phyloP scores from a whole-genome alignment of 768 basidiomycete genomes.

The Kwoniella sp. region DNA sequence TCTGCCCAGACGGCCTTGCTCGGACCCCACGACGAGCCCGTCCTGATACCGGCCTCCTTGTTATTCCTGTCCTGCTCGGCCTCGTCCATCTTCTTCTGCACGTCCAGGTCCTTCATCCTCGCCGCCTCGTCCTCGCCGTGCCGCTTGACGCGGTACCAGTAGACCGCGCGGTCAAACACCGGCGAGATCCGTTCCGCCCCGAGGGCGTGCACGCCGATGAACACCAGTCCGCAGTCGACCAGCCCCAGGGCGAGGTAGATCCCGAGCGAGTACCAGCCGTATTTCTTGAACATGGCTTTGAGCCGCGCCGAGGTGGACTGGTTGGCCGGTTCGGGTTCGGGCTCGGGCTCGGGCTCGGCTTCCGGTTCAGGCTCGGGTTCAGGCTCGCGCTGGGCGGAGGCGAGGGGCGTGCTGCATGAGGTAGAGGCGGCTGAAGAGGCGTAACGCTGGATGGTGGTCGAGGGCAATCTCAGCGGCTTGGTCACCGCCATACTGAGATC shows the following conservation, averaged over 20 bases:
- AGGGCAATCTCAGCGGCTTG: no score
- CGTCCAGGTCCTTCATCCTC: conserved; percentile 18
- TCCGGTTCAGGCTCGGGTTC: no score
- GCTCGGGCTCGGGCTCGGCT: no score
- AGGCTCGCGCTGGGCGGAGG: no score
- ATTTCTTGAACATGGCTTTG: conserved; percentile 68
- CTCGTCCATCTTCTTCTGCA: conserved; percentile 22
- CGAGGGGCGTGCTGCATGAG: no score
- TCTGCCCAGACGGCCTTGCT: conserved; percentile 85
- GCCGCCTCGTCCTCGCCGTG: conserved; percentile 31
- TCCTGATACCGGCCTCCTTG: conserved; percentile 6
- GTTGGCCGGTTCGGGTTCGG: neutral
- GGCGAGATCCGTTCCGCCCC: conserved; percentile 85
- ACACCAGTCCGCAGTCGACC: conserved; percentile 79
- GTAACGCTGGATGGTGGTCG: no score
- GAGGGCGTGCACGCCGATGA: conserved; percentile 74
- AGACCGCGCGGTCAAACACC: conserved; percentile 53
- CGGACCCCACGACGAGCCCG: neutral
- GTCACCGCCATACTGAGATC: no score
- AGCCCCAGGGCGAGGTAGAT: conserved; percentile 71
- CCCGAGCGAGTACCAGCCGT: conserved; percentile 93
- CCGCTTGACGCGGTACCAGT: conserved; percentile 40
- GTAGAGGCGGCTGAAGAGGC: no score
- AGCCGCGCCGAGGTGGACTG: conserved; percentile 27
- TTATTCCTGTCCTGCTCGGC: neutral